Base-by-base conservation (phyloP, 1,139 yeast species). In the Candida tunisiensis region DNA sequence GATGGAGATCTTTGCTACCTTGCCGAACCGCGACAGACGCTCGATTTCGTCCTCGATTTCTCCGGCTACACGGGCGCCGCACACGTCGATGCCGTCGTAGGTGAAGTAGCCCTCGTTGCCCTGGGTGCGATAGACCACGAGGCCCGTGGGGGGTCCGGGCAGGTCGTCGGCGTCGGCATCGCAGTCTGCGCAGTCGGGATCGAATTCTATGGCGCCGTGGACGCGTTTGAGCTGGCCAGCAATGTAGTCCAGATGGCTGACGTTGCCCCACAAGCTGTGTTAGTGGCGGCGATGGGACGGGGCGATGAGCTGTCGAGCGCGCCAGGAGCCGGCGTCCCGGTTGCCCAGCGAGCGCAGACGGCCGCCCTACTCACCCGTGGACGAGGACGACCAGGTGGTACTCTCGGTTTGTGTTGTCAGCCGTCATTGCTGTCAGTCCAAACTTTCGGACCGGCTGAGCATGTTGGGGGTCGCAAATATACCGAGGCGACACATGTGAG, bases 41-140 rank as follows among this genome's bases (percentile, higher is more conserved):
- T 46, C 42, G 3, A 74, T 59, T 38, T 67, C 65, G 2, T 41
- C 47, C 16, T 59, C 45, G 26, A 80, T 70, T 48, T 80, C 93
- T 32, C 65, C 66, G 1, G 78, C 70, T 4, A 78, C 75, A 21
- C 93, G 56, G 31, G 70, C 60, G 1, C 93, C 93, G 45, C 88
- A 79, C 22, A 80, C 70, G 39, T 79, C 93, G 19, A 80, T 70
- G 2, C 93, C 93, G 43, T 80, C 93, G 41, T 79, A 74, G 2
- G 93, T 80, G 40, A 67, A 63, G 45, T 70, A 77, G 8, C 63
- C 63, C 34, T 71, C 64, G 44, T 75, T 80, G 8, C 74, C 61
- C 13, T 64, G 64, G 0, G 88, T 64, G 25, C 69, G 60, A 42
- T 73, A 67, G 8, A 73, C 62, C 1, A 62, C 49, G 3, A 75